These are phyloP conservation scores for Salix purpurea DNA, from an alignment of 345 rosid species.

Conservation along the genomic window DNA sequence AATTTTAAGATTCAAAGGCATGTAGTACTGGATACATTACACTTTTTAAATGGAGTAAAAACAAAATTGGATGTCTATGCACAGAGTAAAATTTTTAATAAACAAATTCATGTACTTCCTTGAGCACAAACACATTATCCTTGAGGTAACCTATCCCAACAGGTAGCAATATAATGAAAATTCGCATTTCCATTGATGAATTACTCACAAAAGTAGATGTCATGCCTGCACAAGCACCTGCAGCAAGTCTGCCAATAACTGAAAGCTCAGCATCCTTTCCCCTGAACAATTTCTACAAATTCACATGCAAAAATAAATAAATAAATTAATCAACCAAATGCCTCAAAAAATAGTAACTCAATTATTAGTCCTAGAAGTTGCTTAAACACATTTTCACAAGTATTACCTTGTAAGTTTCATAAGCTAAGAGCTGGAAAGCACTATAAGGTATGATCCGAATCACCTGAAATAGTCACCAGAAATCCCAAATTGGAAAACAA, in stretches of 20 bases:
- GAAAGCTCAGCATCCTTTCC: conserved; percentile 78
- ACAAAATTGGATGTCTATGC: not conserved
- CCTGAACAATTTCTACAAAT: conserved; percentile 64
- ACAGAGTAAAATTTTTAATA: not conserved
- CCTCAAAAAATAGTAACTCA: not conserved
- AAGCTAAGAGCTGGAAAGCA: conserved; percentile 91
- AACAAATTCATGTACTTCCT: not conserved
- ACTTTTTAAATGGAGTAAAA: not conserved
- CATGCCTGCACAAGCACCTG: conserved; percentile 99
- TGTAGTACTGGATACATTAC: not conserved
- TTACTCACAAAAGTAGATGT: conserved; percentile 88
- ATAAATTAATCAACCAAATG: conserved; percentile 7
- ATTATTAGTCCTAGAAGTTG: not conserved
- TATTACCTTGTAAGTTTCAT: conserved; percentile 84
- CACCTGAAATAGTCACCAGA: conserved; percentile 48
- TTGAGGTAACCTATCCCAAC: not conserved
- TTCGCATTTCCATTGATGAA: not conserved
- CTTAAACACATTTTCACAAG: not conserved
- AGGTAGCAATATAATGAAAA: not conserved
- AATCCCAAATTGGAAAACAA: conserved; percentile 17
- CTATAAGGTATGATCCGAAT: conserved; percentile 86
- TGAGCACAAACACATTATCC: not conserved
- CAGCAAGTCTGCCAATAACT: conserved; percentile 85
- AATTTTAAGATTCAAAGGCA: not conserved
- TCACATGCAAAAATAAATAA: conserved; percentile 17